Conservation (phyloP, 2,329 filamentous ascomycete species). For the Ceratocystis destructans region DNA sequence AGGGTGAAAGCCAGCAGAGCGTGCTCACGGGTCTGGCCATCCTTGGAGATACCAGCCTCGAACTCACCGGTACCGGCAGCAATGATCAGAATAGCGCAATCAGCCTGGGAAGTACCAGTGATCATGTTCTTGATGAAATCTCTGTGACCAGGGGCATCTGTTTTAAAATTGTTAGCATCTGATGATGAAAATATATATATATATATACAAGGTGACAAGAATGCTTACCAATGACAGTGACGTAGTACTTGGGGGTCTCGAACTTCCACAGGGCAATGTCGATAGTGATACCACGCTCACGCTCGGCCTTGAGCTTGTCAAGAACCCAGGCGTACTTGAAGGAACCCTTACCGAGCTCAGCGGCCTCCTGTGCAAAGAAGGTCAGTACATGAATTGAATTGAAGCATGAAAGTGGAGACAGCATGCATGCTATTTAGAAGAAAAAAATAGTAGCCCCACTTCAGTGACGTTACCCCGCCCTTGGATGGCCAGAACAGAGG, state of each 20-base stretch:
- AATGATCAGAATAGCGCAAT: conserved; percentile 99
- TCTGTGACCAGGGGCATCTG: conserved; percentile 97
- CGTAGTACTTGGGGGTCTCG: conserved; percentile 94
- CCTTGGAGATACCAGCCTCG: conserved; percentile 99
- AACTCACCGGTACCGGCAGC: conserved; percentile 99
- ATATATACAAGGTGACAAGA: neutral
- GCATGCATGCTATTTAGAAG: conserved; percentile 1
- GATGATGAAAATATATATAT: too few relatives aligned
- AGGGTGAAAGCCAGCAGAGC: conserved; percentile 99
- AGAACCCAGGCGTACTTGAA: conserved; percentile 99
- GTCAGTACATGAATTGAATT: conserved; percentile 19
- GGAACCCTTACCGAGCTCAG: conserved; percentile 98
- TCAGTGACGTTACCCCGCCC: neutral
- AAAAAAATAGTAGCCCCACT: neutral
- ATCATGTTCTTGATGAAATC: conserved; percentile 99
- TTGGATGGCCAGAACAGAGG: neutral
- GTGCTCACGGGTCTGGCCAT: conserved; percentile 99
- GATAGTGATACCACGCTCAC: conserved; percentile 99
- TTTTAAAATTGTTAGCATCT: conserved; percentile 9
- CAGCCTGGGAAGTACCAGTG: conserved; percentile 99
- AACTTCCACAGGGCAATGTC: conserved; percentile 99
- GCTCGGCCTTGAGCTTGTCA: conserved; percentile 99
- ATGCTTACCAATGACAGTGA: conserved; percentile 83
- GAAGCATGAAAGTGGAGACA: conserved; percentile 3
- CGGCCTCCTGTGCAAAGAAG: conserved; percentile 60